Conservation (phyloP, 1,284 basidiomycete species). For the Ustilago cynodontis region DNA sequence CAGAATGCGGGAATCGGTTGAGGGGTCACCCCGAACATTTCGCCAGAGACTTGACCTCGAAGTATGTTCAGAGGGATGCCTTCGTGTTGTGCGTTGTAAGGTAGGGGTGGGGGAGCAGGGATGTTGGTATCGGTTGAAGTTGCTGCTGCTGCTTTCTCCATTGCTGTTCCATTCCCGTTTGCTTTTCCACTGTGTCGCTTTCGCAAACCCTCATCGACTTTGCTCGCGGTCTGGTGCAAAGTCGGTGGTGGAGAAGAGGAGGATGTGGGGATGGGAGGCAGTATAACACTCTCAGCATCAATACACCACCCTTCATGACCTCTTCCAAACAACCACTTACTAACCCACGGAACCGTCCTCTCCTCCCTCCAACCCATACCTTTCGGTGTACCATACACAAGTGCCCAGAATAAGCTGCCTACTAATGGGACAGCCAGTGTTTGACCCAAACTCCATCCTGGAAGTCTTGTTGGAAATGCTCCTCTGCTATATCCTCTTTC, state of each 20-base stretch:
- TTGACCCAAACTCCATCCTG: slow-evolving; percentile 20
- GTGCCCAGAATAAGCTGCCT: slow-evolving; percentile 36
- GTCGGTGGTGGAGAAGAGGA: neutral
- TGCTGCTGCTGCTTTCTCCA: slow-evolving; percentile 10
- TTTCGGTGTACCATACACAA: slow-evolving; percentile 28
- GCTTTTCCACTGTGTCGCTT: no score
- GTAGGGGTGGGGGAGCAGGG: slow-evolving; percentile 10
- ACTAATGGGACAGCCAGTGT: slow-evolving; percentile 25
- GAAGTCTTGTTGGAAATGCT: slow-evolving; percentile 18
- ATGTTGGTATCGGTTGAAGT: slow-evolving; percentile 5
- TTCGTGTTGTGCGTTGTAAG: slow-evolving; percentile 12
- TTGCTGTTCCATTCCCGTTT: neutral
- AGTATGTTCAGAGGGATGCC: slow-evolving; percentile 19
- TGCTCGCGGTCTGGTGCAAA: no score
- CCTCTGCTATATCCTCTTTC: slow-evolving; percentile 2
- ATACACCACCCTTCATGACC: slow-evolving; percentile 43
- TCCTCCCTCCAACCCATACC: slow-evolving; percentile 29
- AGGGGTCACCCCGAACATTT: slow-evolving; percentile 9
- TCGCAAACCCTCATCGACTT: no score
- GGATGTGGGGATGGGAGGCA: slow-evolving; percentile 24
- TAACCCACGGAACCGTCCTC: slow-evolving; percentile 21
- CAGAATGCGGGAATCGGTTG: slow-evolving; percentile 26
- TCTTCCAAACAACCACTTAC: slow-evolving; percentile 28
- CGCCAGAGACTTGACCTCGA: slow-evolving; percentile 12
- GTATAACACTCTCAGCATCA: slow-evolving; percentile 31